Conservation (phyloP, 2,329 filamentous ascomycete species). For the Ophioceras dolichostomum region DNA sequence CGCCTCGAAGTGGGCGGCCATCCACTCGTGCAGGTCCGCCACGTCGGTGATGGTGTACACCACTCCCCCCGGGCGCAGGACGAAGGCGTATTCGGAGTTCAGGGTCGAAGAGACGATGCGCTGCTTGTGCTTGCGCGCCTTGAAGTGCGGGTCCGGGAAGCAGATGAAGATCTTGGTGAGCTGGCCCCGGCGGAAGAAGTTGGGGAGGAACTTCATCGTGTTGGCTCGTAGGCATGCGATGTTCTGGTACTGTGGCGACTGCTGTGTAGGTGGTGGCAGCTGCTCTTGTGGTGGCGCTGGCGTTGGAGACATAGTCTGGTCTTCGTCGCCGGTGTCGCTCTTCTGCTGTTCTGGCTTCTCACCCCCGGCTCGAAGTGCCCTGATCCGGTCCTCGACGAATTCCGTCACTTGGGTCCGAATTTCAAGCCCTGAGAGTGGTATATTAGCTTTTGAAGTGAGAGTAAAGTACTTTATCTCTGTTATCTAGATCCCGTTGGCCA, state of each 20-base stretch:
- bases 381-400: constrained; percentile 80
- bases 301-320: too few relatives aligned
- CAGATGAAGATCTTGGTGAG: constrained; percentile 91
- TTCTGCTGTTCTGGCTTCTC: too few relatives aligned
- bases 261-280: constrained; percentile 9
- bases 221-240: constrained; percentile 83
- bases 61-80: constrained; percentile 68
- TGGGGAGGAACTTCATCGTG: constrained; percentile 99
- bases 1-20: constrained; percentile 71
- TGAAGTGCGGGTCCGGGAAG: constrained; percentile 98
- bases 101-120: constrained; percentile 82
- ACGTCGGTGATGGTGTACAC: constrained; percentile 98
- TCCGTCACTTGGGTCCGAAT: constrained; percentile 84
- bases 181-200: constrained; percentile 77
- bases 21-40: constrained; percentile 86
- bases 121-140: constrained; percentile 92
- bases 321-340: not conserved
- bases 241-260: constrained; percentile 59
- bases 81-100: constrained; percentile 88
- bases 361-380: constrained; percentile 62
- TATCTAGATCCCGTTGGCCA: too few relatives aligned
- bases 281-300: not conserved
- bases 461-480: too few relatives aligned
- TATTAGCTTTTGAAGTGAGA: too few relatives aligned
- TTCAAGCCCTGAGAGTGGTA: constrained; percentile 85